Percentiles rank a stretch among this genome's conserved stretches.
These are phyloP conservation scores for Colletotrichum sojae DNA, from an alignment of 2,329 filamentous ascomycete genomes.

Conservation along the genomic window DNA sequence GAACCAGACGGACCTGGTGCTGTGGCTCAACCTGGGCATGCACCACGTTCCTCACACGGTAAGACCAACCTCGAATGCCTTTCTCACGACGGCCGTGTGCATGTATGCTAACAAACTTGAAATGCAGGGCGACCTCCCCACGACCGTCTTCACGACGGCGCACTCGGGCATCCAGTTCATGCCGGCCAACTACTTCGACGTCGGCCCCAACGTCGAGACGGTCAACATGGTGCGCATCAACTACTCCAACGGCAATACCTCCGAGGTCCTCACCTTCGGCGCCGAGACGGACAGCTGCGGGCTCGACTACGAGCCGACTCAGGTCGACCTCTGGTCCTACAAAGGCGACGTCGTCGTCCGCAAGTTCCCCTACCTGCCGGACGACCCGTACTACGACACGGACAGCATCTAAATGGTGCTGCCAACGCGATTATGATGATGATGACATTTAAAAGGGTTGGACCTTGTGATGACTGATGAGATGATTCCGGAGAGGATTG, in stretches of 20 bases:
- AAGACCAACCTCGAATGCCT: neutral
- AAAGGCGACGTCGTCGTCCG: slow-evolving; percentile 36
- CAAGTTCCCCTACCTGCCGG: slow-evolving; percentile 33
- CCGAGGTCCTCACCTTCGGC: slow-evolving; percentile 51
- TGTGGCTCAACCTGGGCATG: slow-evolving; percentile 70
- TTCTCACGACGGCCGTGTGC: neutral
- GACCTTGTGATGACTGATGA: slow-evolving; percentile 41
- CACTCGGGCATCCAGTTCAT: slow-evolving; percentile 56
- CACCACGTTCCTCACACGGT: slow-evolving; percentile 69
- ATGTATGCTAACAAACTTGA: neutral
- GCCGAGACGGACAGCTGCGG: slow-evolving; percentile 48
- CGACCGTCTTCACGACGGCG: slow-evolving; percentile 62
- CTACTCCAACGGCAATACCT: slow-evolving; percentile 51
- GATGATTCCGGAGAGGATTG: too few relatives aligned
- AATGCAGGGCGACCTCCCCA: slow-evolving; percentile 57
- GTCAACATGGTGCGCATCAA: slow-evolving; percentile 53
- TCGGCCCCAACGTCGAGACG: slow-evolving; percentile 47
- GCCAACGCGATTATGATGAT: neutral
- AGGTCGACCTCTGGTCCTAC: slow-evolving; percentile 49
- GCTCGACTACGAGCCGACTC: slow-evolving; percentile 47
- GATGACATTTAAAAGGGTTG: neutral
- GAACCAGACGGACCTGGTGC: slow-evolving; percentile 55
- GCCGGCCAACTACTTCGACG: slow-evolving; percentile 58
- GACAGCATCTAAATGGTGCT: slow-evolving; percentile 22
- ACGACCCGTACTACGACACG: slow-evolving; percentile 29